Conservation (phyloP, 352 stramenopile species). For the Phytopythium vexans region DNA sequence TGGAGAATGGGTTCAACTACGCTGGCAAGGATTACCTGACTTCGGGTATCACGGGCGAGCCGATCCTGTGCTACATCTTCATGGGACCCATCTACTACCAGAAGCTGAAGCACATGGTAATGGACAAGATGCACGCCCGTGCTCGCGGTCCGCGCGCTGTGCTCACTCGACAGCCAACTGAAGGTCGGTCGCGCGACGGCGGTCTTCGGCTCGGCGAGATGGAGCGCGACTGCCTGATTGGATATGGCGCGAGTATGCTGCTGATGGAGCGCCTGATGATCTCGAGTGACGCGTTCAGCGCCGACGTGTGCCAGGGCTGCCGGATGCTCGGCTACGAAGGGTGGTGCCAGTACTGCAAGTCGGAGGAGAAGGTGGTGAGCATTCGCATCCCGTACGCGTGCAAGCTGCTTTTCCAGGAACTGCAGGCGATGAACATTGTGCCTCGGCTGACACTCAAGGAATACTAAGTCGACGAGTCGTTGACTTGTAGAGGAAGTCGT, state of each 20-base stretch:
- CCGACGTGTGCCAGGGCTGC: slow-evolving; percentile 97
- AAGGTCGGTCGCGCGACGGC: slow-evolving; percentile 97
- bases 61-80: slow-evolving; percentile 99
- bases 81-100: slow-evolving; percentile 99
- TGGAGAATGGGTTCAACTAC: slow-evolving; percentile 98
- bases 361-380: slow-evolving; percentile 96
- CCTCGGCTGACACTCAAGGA: slow-evolving; percentile 96
- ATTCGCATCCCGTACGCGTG: slow-evolving; percentile 99
- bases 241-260: slow-evolving; percentile 98
- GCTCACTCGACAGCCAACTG: slow-evolving; percentile 98
- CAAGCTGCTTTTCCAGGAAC: slow-evolving; percentile 98
- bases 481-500: too few relatives aligned
- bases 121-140: slow-evolving; percentile 99
- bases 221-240: slow-evolving; percentile 99
- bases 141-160: slow-evolving; percentile 93
- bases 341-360: slow-evolving; percentile 99
- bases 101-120: slow-evolving; percentile 99
- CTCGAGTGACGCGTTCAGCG: slow-evolving; percentile 98
- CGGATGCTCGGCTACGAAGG: slow-evolving; percentile 96
- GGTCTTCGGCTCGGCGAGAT: slow-evolving; percentile 99
- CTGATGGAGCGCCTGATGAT: slow-evolving; percentile 99
- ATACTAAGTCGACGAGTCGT: slow-evolving; percentile 32
- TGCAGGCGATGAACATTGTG: slow-evolving; percentile 99
- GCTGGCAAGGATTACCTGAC: slow-evolving; percentile 98
- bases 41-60: slow-evolving; percentile 93